phyloP scores from a whole-genome alignment of 2,329 filamentous ascomycete species.

The Trichoderma atroviride region DNA sequence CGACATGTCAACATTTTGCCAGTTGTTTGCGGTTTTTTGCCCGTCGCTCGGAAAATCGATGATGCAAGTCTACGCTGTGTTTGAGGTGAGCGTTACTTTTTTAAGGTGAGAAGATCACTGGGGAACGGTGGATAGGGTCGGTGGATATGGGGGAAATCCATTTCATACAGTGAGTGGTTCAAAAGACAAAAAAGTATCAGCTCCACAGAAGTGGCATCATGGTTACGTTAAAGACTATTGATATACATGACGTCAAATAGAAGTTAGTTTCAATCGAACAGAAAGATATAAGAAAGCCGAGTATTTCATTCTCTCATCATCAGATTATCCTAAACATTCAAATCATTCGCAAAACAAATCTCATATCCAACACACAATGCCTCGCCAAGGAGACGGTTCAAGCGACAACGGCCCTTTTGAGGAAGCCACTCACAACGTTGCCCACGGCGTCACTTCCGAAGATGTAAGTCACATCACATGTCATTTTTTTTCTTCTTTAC shows the following conservation, averaged over 20 bases:
- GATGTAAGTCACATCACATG: slow-evolving; percentile 38
- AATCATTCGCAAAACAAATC: neutral
- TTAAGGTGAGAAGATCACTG: neutral
- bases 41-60: too few relatives aligned
- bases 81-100: neutral
- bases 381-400: slow-evolving; percentile 53
- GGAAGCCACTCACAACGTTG: slow-evolving; percentile 45
- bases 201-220: slow-evolving; percentile 24
- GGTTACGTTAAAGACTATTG: neutral
- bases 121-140: neutral
- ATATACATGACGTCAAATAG: slow-evolving; percentile 3
- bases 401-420: slow-evolving; percentile 49
- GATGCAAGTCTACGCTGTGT: neutral
- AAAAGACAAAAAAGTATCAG: neutral
- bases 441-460: slow-evolving; percentile 47
- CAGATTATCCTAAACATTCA: neutral
- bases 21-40: too few relatives aligned
- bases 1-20: too few relatives aligned
- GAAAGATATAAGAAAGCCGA: neutral
- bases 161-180: too few relatives aligned
- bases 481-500: neutral
- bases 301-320: neutral
- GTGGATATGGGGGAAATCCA: neutral
- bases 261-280: neutral
- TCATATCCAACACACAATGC: slow-evolving; percentile 42